A percentile compares a stretch with the other conserved stretches of the same genome.
Conservation (phyloP, 2,329 filamentous ascomycete genomes). For the Domatiomyces globalis region DNA sequence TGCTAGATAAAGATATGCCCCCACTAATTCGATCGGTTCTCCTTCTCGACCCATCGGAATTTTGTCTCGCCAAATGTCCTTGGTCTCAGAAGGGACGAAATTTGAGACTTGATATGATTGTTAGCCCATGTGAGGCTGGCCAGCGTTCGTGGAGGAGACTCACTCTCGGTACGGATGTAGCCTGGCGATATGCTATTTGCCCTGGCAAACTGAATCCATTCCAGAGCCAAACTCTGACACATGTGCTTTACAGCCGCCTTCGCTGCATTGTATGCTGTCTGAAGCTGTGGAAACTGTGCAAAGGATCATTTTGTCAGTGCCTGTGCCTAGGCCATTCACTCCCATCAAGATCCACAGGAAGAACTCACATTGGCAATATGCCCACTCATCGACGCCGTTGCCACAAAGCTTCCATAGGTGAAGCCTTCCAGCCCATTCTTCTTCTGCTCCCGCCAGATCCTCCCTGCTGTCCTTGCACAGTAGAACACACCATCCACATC, state of each 20-base stretch:
- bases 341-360: background rate
- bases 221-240: conserved; percentile 49
- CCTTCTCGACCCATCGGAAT: conserved; percentile 69
- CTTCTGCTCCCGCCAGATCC: conserved; percentile 57
- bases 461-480: conserved; percentile 55
- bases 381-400: conserved; percentile 64
- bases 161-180: conserved; percentile 52
- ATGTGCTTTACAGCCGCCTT: conserved; percentile 55
- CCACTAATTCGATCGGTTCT: conserved; percentile 61
- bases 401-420: conserved; percentile 56
- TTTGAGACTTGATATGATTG: conserved; percentile 36
- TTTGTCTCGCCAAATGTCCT: conserved; percentile 62
- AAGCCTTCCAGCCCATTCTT: conserved; percentile 49
- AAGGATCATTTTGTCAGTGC: background rate
- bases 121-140: background rate
- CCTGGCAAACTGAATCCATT: conserved; percentile 55
- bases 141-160: conserved; percentile 40
- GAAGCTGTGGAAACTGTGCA: conserved; percentile 48
- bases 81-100: conserved; percentile 51
- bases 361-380: conserved; percentile 50
- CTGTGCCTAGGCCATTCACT: background rate
- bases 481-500: conserved; percentile 69
- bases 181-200: conserved; percentile 55
- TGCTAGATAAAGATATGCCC: conserved; percentile 66
- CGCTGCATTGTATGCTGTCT: conserved; percentile 57